These are phyloP conservation scores for Aphanocladium album DNA, from an alignment of 2,329 filamentous ascomycete species.

Conservation along the genomic window DNA sequence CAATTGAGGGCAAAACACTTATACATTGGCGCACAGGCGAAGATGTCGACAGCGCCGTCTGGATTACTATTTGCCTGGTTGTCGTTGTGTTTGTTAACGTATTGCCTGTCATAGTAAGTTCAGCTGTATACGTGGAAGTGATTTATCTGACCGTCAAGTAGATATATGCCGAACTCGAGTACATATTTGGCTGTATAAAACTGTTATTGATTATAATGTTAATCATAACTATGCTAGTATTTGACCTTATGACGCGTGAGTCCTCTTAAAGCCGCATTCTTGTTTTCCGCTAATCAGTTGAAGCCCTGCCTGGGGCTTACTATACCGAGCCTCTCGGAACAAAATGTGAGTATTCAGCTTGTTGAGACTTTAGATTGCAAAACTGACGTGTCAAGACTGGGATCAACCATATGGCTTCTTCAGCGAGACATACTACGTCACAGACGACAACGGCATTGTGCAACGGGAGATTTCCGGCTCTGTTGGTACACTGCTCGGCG, in stretches of 20 bases:
- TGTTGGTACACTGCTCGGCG: constrained; percentile 31
- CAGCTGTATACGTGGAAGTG: constrained; percentile 9
- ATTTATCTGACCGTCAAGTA: not conserved
- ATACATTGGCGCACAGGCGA: constrained; percentile 29
- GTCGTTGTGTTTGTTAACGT: constrained; percentile 30
- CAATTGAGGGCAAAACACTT: constrained; percentile 22
- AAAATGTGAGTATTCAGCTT: constrained; percentile 25
- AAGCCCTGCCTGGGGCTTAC: constrained; percentile 31
- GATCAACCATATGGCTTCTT: constrained; percentile 33
- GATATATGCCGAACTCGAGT: constrained; percentile 33
- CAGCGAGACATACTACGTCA: constrained; percentile 27
- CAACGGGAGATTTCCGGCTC: constrained; percentile 23
- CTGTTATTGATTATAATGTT: constrained; percentile 31
- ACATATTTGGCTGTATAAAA: constrained; percentile 33
- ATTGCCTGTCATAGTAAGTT: constrained; percentile 31
- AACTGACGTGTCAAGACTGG: not conserved
- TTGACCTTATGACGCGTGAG: constrained; percentile 32
- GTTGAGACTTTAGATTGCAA: not conserved
- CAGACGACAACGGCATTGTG: constrained; percentile 20
- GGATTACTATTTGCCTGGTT: constrained; percentile 33
- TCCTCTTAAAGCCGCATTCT: not conserved
- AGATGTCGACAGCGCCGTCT: constrained; percentile 31
- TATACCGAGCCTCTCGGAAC: constrained; percentile 30
- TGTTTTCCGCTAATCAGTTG: not conserved
- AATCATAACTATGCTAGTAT: constrained; percentile 32